Base-by-base conservation (phyloP, 2,329 filamentous ascomycete genomes). In the Talaromyces albobiverticillius region DNA sequence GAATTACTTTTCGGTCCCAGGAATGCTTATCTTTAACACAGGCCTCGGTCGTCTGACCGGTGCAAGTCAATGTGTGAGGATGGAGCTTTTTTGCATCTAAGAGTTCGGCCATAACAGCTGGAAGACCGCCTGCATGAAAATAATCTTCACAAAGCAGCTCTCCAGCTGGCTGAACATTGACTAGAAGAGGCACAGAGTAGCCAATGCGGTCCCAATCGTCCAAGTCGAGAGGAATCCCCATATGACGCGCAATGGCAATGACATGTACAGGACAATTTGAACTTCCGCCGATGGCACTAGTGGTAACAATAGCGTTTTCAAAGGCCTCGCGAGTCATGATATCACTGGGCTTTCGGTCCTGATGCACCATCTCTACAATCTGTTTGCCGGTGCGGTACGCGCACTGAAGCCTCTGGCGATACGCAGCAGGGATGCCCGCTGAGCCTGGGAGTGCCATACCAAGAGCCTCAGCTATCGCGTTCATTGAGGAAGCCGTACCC, bases 251-350 rank as follows among this genome's bases (percentile, higher is more conserved):
- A 20, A 82, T 73, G 10, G 79, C 80, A 45, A 76, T 77, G 42
- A 82, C 67, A 61, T 82, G 80, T 46, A 82, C 80, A 0, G 79
- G 79, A 1, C 79, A 79, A 57, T 82, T 82, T 2, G 79, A 81
- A 56, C 76, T 80, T 10, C 80, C 80, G 22, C 80, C 80, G 52
- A 82, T 79, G 18, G 79, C 79, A 2, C 77, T 79, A 57, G 80
- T 81, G 34, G 72, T 73, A 7, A 77, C 76, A 25, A 82, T 79
- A 9, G 77, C 79, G 56, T 82, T 82, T 64, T 82, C 79, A 52
- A 82, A 82, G 0, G 80, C 78, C 54, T 76, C 63, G 3, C 79
- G 70, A 1, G 79, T 82, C 74, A 82, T 74, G 61, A 82, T 77
- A 55, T 82, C 79, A 58, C 73, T 77, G 2, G 79, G 79, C 55